phyloP scores from a whole-genome alignment of 495 filamentous ascomycete genomes.

The Hypoxylon trugodes region DNA sequence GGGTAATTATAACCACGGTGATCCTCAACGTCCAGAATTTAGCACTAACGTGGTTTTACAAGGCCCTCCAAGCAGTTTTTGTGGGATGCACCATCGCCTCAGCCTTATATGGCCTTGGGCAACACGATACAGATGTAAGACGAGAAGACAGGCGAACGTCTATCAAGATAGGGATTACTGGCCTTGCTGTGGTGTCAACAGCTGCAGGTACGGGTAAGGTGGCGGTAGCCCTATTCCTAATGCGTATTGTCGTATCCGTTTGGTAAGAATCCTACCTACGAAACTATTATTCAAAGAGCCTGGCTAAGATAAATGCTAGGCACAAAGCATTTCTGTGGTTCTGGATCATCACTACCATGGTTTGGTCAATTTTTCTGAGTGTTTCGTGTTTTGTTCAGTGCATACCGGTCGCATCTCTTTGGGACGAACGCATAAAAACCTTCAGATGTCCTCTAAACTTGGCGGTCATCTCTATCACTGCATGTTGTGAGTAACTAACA shows the following conservation, averaged over 20 bases:
- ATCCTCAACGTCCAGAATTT: background rate
- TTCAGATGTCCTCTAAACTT: conserved; percentile 13
- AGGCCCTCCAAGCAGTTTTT: conserved; percentile 22
- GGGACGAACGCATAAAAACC: conserved; percentile 11
- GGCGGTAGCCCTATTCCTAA: conserved; percentile 17
- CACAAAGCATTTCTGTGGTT: conserved; percentile 25
- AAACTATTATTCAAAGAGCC: background rate
- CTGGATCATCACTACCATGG: conserved; percentile 27
- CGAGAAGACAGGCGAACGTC: conserved; percentile 13
- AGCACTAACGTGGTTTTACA: background rate
- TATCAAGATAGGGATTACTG: conserved; percentile 8
- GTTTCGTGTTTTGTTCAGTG: conserved; percentile 28
- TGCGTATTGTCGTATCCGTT: conserved; percentile 16
- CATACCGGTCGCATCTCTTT: conserved; percentile 15
- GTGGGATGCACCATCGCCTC: conserved; percentile 14
- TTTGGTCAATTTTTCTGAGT: conserved; percentile 10
- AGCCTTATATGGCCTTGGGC: conserved; percentile 28
- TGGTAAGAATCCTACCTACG: background rate
- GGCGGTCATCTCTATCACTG: conserved; percentile 10
- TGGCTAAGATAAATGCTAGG: background rate
- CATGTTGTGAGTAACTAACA: conserved; percentile 18
- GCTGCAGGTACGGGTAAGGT: conserved; percentile 21
- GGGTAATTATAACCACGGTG: conserved; percentile 13
- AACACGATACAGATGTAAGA: conserved; percentile 22
- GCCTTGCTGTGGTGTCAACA: background rate